These are phyloP conservation scores for Chalciporus sp. DNA, from an alignment of 1,284 basidiomycete species.

Conservation along the genomic window DNA sequence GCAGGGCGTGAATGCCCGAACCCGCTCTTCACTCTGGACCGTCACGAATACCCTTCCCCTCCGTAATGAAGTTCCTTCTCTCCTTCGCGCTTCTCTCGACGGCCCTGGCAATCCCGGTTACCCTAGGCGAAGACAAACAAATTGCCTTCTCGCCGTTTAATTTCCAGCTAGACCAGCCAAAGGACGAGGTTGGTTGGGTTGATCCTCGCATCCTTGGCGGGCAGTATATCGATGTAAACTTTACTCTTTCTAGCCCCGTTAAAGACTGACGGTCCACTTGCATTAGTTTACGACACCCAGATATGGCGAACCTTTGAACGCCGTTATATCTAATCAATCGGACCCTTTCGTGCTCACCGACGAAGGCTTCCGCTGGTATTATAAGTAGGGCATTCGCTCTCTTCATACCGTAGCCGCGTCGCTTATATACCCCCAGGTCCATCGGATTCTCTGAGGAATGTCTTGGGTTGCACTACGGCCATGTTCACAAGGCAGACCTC, in stretches of 20 bases:
- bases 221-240: constrained; percentile 66
- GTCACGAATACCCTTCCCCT: background rate
- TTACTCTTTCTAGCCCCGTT: constrained; percentile 5
- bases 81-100: constrained; percentile 14
- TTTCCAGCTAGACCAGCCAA: constrained; percentile 16
- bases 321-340: constrained; percentile 59
- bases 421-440: constrained; percentile 47
- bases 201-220: constrained; percentile 75
- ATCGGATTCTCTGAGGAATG: constrained; percentile 80
- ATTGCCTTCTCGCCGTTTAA: constrained; percentile 10
- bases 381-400: constrained; percentile 45
- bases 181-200: constrained; percentile 52
- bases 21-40: constrained; percentile 1
- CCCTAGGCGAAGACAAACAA: constrained; percentile 18
- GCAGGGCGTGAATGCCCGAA: background rate
- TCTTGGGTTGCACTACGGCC: constrained; percentile 69
- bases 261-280: constrained; percentile 1
- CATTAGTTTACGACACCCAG: constrained; percentile 63
- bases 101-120: constrained; percentile 24
- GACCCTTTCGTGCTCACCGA: constrained; percentile 71
- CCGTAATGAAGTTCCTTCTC: constrained; percentile 17
- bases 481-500: constrained; percentile 66
- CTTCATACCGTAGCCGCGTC: background rate
- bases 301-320: constrained; percentile 74
- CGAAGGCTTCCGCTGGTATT: constrained; percentile 58